Percentiles rank a stretch among this genome's conserved stretches.
phyloP scores from a whole-genome alignment of 2,329 filamentous ascomycete genomes.

The Cladophialophora immunda region DNA sequence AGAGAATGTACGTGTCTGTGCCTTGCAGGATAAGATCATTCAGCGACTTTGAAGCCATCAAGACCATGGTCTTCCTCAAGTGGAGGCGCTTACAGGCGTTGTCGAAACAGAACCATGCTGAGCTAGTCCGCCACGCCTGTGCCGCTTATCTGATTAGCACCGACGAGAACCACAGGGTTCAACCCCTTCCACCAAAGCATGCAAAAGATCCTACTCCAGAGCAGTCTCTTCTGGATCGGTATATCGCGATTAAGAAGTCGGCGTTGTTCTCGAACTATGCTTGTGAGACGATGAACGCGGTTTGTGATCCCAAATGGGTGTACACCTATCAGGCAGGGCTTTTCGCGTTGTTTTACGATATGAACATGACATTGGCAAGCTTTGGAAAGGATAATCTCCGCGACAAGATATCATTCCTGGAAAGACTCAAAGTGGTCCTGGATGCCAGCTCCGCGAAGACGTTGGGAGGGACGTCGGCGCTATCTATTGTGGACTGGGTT shows the following conservation, averaged over 20 bases:
- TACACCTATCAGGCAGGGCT: conserved; percentile 18
- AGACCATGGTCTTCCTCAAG: conserved; percentile 17
- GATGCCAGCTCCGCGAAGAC: conserved; percentile 13
- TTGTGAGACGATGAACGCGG: conserved; percentile 3
- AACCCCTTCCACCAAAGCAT: not conserved
- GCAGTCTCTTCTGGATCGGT: conserved; percentile 9
- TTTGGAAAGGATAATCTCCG: conserved; percentile 11
- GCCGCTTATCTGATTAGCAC: conserved; percentile 1
- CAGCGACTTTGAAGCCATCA: conserved; percentile 17
- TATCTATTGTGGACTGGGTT: conserved; percentile 17
- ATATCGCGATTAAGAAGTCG: conserved; percentile 16
- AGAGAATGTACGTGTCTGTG: conserved; percentile 12
- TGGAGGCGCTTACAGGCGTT: conserved; percentile 11
- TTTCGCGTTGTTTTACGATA: conserved; percentile 14
- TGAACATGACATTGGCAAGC: conserved; percentile 24
- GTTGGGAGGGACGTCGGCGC: not conserved
- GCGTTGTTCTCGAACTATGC: conserved; percentile 13
- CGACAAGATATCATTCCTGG: conserved; percentile 18
- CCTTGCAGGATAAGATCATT: conserved; percentile 13
- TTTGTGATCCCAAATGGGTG: conserved; percentile 10
- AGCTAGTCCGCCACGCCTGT: conserved; percentile 7
- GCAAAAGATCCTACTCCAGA: not conserved
- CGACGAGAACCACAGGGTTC: not conserved
- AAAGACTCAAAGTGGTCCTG: conserved; percentile 14
- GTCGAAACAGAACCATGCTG: conserved; percentile 17